Evolutionary conservation across 2,329 filamentous ascomycete genomes (phyloP), one percentile per base, ranked within the genome.

Genomic region (Lithohypha guttulata): DNA sequence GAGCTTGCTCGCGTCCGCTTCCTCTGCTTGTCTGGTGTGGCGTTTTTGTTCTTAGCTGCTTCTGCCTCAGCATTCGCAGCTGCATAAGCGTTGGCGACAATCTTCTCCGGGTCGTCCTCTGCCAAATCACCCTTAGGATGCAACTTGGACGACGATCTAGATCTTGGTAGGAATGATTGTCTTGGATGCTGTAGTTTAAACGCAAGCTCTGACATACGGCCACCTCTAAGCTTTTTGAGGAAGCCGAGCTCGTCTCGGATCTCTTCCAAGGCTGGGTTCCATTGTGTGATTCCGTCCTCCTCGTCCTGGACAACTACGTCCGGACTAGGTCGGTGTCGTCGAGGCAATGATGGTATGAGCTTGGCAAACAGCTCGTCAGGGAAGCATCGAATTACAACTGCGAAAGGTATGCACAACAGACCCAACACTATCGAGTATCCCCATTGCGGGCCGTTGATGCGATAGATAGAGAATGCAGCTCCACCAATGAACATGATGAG

Each of bases 181-280:
- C 64, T 65, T 18, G 76, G 76, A 53, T 79, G 72, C 46, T 73
- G 67, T 21, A 79, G 60, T 51, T 73, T 75, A 57, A 77, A 76
- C 45, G 70, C 73, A 43, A 80, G 60, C 43, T 68, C 61, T 47
- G 67, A 72, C 41, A 80, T 62, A 37, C 76, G 73, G 22, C 76
- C 76, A 35, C 76, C 76, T 39, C 75, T 74, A 47, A 79, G 65
- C 46, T 63, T 74, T 55, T 76, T 75, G 53, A 79, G 66, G 59
- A 78, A 79, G 13, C 67, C 68, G 27, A 80, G 63, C 49, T 80
- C 73, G 48, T 79, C 73, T 31, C 71, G 66, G 51, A 80, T 75
- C 48, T 79, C 74, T 45, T 75, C 66, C 28, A 80, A 56, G 2
- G 70, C 74, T 30, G 73, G 69, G 45, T 77, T 77, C 73, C 75